Conservation (phyloP, 192 early-diverging fungal genomes). For the Oehlia diaphana region DNA sequence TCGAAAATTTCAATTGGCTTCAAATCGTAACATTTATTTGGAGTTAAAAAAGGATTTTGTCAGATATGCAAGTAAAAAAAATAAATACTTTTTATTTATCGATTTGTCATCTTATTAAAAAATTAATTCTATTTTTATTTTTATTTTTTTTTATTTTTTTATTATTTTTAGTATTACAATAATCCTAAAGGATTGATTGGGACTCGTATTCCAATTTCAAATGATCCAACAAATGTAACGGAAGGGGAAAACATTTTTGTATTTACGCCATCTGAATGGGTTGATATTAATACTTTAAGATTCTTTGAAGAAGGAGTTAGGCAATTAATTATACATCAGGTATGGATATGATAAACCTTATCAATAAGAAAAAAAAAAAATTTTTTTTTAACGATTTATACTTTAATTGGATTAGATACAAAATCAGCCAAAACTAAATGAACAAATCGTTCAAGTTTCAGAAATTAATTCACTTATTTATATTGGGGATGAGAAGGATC, state of each 20-base stretch:
- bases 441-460: background rate
- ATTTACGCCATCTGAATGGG: background rate
- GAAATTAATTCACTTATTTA: background rate
- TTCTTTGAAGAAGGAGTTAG: conserved; percentile 11
- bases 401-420: background rate
- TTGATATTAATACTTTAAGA: conserved; percentile 15
- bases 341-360: background rate
- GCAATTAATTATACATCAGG: background rate
- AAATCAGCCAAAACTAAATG: background rate
- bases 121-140: no score
- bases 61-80: background rate
- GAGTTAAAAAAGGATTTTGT: conserved; percentile 11
- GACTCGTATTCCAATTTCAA: no score
- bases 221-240: background rate
- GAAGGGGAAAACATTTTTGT: background rate
- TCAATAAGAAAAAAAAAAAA: background rate
- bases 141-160: no score
- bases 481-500: background rate
- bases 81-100: background rate
- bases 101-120: background rate
- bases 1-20: background rate
- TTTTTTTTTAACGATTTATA: background rate
- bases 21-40: background rate
- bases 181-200: background rate
- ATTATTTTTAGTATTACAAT: background rate